Percentiles rank a stretch among this genome's conserved stretches.
These are phyloP conservation scores for Moricandia moricandioides DNA, from an alignment of 345 rosid genomes.

Conservation along the genomic window DNA sequence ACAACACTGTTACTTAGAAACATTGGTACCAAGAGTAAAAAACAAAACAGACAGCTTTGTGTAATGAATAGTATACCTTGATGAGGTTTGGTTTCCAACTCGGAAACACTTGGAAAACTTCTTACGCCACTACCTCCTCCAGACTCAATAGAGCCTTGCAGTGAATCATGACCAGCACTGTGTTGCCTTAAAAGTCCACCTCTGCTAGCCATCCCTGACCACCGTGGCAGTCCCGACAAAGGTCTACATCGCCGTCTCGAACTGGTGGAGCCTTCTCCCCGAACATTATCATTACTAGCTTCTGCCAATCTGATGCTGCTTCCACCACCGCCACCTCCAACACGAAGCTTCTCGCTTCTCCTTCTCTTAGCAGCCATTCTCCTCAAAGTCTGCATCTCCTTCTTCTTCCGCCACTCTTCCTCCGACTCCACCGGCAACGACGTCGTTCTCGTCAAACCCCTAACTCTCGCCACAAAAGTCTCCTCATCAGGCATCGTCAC, in stretches of 20 bases:
- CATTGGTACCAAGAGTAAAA: neutral
- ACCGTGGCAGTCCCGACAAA: conserved; percentile 39
- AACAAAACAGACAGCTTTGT: no score
- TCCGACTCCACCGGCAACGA: conserved; percentile 85
- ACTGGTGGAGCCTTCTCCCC: conserved; percentile 28
- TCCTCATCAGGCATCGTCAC: conserved; percentile 36
- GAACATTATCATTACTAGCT: conserved; percentile 42
- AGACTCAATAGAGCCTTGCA: conserved; percentile 39
- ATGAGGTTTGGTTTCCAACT: conserved; percentile 52
- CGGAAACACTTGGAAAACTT: conserved; percentile 61
- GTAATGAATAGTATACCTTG: conserved; percentile 50
- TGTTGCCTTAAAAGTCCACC: conserved; percentile 41
- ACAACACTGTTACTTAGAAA: neutral
- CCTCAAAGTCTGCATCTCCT: conserved; percentile 76
- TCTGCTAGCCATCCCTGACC: conserved; percentile 41
- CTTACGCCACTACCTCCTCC: neutral
- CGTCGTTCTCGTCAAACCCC: conserved; percentile 59
- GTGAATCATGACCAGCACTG: conserved; percentile 21
- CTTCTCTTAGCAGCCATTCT: conserved; percentile 89
- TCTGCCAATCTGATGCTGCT: neutral
- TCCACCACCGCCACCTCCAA: neutral
- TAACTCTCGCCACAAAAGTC: neutral
- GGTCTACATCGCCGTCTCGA: conserved; percentile 38
- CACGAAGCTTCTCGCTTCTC: conserved; percentile 67
- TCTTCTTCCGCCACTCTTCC: conserved; percentile 94